Conservation (phyloP, 2,329 filamentous ascomycete species). For the Microdochium nivale region DNA sequence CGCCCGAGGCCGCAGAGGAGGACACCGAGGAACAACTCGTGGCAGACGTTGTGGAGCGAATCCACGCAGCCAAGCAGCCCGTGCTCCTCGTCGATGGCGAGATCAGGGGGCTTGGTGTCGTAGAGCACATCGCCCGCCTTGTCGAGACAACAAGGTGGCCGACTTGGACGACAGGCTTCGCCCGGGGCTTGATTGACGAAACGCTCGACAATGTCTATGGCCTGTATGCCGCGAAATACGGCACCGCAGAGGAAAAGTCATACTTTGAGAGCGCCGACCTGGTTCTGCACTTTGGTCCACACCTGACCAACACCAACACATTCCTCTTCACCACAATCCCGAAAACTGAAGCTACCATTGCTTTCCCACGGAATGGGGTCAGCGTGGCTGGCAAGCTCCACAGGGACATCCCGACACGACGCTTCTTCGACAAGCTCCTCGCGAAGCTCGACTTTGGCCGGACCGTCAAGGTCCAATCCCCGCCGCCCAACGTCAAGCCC, state of each 20-base stretch:
- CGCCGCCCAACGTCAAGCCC: constrained; percentile 10
- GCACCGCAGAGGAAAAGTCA: constrained; percentile 19
- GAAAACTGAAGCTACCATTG: constrained; percentile 19
- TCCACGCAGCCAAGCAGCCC: constrained; percentile 35
- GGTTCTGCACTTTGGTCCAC: constrained; percentile 35
- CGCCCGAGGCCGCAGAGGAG: constrained; percentile 6
- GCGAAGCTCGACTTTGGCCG: constrained; percentile 12
- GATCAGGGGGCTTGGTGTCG: constrained; percentile 29
- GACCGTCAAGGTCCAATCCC: constrained; percentile 13
- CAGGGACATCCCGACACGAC: constrained; percentile 16
- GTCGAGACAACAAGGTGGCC: constrained; percentile 34
- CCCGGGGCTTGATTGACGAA: constrained; percentile 42
- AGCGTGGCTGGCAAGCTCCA: constrained; percentile 19
- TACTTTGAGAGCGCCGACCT: constrained; percentile 33
- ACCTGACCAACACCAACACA: constrained; percentile 37
- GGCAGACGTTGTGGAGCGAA: constrained; percentile 25
- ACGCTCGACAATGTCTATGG: constrained; percentile 36
- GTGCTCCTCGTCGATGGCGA: constrained; percentile 44
- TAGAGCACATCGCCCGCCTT: constrained; percentile 30
- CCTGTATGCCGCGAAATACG: constrained; percentile 35
- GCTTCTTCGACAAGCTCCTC: constrained; percentile 12
- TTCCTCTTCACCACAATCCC: constrained; percentile 28
- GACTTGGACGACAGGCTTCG: constrained; percentile 36
- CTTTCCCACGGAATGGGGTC: constrained; percentile 22
- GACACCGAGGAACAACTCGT: constrained; percentile 18